Percentiles rank a stretch among this genome's conserved stretches.
These are phyloP conservation scores for Heliamphora exappendiculata DNA, from an alignment of 148 eudicot species.

Conservation along the genomic window DNA sequence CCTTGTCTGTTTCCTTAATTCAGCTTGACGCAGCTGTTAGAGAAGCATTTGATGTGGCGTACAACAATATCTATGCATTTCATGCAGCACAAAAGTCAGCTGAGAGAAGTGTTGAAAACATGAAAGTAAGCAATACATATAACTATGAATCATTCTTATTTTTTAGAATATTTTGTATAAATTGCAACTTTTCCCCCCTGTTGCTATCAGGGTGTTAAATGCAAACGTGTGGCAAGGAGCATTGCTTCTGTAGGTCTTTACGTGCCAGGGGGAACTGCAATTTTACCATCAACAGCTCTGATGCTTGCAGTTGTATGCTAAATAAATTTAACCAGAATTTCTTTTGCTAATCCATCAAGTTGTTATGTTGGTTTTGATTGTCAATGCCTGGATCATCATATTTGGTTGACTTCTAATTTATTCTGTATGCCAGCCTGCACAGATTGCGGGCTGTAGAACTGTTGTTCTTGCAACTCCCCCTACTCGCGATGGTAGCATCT, in stretches of 20 bases:
- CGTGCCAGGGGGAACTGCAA: slow-evolving; percentile 99
- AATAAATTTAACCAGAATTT: slow-evolving; percentile 5
- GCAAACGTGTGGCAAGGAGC: slow-evolving; percentile 90
- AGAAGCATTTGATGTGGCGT: slow-evolving; percentile 98
- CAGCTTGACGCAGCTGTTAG: slow-evolving; percentile 85
- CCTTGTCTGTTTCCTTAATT: slow-evolving; percentile 6
- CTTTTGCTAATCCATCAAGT: slow-evolving; percentile 1
- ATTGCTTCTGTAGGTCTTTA: slow-evolving; percentile 92
- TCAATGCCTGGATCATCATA: neutral
- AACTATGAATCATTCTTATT: slow-evolving; percentile 3
- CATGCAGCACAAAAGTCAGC: slow-evolving; percentile 85
- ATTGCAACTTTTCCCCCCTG: neutral
- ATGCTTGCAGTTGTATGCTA: slow-evolving; percentile 92
- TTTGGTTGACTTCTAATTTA: slow-evolving; percentile 10
- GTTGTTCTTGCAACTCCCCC: slow-evolving; percentile 98
- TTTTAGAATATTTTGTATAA: slow-evolving; percentile 16
- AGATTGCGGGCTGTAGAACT: slow-evolving; percentile 94
- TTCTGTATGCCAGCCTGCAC: slow-evolving; percentile 68
- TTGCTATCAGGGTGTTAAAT: slow-evolving; percentile 96
- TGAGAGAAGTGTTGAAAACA: slow-evolving; percentile 73
- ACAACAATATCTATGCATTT: slow-evolving; percentile 85
- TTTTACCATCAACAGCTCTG: slow-evolving; percentile 93
- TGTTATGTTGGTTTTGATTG: slow-evolving; percentile 3
- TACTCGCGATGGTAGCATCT: slow-evolving; percentile 73
- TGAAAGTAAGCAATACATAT: slow-evolving; percentile 52